Evolutionary conservation across 352 stramenopile species (phyloP).

Genomic region (Pythium pectinolyticum): DNA sequence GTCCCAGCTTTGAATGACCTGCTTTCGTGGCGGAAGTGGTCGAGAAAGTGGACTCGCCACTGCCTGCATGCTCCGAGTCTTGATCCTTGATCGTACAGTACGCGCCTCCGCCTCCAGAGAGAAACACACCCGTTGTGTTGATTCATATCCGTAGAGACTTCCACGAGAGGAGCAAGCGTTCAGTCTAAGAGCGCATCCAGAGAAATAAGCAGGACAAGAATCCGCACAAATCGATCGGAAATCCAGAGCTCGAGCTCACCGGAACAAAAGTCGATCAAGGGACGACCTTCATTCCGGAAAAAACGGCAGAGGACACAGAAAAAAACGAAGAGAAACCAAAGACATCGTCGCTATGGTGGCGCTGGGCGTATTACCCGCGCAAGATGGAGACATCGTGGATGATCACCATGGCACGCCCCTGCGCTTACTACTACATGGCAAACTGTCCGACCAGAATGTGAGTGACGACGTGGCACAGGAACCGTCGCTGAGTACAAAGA

Average conservation of each 20-base stretch:
- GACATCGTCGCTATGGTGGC: conserved; percentile 14
- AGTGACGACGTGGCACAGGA: conserved; percentile 13
- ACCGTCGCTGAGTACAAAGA: conserved; percentile 25
- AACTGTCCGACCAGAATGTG: neutral
- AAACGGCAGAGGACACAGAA: neutral
- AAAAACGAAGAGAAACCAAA: neutral
- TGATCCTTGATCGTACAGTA: too few relatives aligned
- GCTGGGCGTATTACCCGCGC: conserved; percentile 4
- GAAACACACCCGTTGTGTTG: too few relatives aligned
- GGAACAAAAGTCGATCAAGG: neutral
- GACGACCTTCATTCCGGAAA: conserved; percentile 18
- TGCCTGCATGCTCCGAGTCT: neutral
- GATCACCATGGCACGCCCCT: neutral
- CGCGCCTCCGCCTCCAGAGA: too few relatives aligned
- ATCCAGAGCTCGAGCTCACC: neutral
- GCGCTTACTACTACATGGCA: neutral
- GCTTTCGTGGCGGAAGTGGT: neutral
- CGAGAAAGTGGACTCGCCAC: neutral
- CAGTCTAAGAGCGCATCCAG: neutral
- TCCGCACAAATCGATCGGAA: too few relatives aligned
- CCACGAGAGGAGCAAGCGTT: neutral
- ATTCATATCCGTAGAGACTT: too few relatives aligned
- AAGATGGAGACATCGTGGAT: neutral
- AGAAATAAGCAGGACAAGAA: too few relatives aligned
- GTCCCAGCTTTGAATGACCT: too few relatives aligned